Conservation (phyloP, 768 basidiomycete genomes). For the Kwoniella sp. region DNA sequence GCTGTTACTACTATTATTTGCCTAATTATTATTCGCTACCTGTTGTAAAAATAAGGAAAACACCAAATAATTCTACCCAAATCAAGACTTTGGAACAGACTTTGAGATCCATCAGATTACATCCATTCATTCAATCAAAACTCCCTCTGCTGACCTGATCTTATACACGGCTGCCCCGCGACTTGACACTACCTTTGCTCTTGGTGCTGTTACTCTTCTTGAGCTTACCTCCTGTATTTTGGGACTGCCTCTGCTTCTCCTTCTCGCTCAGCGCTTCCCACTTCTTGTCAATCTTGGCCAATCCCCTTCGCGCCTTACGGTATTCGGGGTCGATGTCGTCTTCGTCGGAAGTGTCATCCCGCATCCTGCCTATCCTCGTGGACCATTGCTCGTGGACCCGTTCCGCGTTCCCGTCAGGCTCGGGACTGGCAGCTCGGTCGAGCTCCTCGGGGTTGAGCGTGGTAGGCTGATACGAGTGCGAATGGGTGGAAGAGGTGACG, state of each 20-base stretch:
- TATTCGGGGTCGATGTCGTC: conserved; percentile 45
- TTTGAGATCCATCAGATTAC: background rate
- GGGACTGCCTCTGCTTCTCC: conserved; percentile 30
- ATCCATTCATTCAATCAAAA: background rate
- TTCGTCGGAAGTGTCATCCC: conserved; percentile 50
- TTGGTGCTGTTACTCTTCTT: conserved; percentile 13
- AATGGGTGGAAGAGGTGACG: conserved; percentile 1
- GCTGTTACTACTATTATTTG: too few species aligned
- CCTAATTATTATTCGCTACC: too few species aligned
- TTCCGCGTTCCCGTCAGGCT: conserved; percentile 7
- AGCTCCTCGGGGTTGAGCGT: background rate
- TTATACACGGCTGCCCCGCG: background rate
- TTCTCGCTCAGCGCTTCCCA: conserved; percentile 31
- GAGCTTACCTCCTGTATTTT: conserved; percentile 7
- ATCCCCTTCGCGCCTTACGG: conserved; percentile 38
- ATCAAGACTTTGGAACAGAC: too few species aligned
- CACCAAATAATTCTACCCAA: too few species aligned
- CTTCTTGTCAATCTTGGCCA: conserved; percentile 44
- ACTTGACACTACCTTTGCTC: conserved; percentile 20
- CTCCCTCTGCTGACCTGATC: too few species aligned
- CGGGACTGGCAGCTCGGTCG: conserved; percentile 23
- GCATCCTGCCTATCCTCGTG: conserved; percentile 43
- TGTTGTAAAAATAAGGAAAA: too few species aligned
- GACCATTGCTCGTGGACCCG: conserved; percentile 35
- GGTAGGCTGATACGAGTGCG: conserved; percentile 18